Evolutionary conservation across 75 land plant genomes (phyloP), one percentile per base, ranked within the genome.

Genomic region (Pinus taeda): DNA sequence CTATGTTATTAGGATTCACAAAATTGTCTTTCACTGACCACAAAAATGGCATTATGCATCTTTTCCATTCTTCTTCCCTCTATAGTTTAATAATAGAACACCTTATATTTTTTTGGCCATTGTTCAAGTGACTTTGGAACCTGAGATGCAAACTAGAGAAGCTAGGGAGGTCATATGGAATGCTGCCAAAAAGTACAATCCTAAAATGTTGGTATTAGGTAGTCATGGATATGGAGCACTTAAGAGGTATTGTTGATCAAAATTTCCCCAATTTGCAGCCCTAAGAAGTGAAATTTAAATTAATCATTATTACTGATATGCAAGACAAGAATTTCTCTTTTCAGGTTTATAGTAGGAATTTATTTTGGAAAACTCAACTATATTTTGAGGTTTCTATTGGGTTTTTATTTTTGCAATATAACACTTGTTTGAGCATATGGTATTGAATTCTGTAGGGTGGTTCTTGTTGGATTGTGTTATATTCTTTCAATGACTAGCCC

Each of bases 201-300:
- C 53, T 60, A 12, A 60, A 4, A 37, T 33, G 22, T 37, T 76
- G 53, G 71, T 76, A 12, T 1, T 76, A 8, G 71, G 78, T 18
- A 76, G 78, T 37, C 78, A 62, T 76, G 71, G 71, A n/a, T 76
- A 76, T 20, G 78, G 78, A 4, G 71, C 71, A 2, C 61, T 64
- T 5, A 76, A 64, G 22, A 76, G 78, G 78, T 76, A 42, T 75
- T 20, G 39, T 49, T 57, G 63, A 18, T 8, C 9, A 12, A 45
- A 6, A 45, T 63, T n/a, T 6, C 26, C 55, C 11, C 20, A 0
- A 56, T 57, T 15, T 74, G 7, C 8, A 45, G 49, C 7, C 7
- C 49, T 45, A 4, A 42, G 45, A 45, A 45, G 49, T 45, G 8
- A 0, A 45, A 6, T 6, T 45, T 5, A 45, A 42, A 42, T 0